Percentiles rank a stretch among this genome's conserved stretches.
Conservation (phyloP, 352 stramenopile species). For the Vaucheria bursata region DNA sequence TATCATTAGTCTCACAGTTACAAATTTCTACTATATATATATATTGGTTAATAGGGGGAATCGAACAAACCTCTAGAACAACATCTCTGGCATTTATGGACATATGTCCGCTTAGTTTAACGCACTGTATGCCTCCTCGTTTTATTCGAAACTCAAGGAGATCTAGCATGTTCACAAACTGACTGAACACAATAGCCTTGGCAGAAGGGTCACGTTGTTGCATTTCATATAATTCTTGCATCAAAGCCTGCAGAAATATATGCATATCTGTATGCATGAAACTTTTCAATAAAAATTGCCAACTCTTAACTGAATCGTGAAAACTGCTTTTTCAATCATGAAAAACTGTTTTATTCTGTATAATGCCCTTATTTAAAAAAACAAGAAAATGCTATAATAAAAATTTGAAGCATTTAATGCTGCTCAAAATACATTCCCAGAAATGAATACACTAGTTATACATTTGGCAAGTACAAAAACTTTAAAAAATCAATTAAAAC, state of each 20-base stretch:
- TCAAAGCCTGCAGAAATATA: slow-evolving; percentile 78
- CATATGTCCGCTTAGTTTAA: slow-evolving; percentile 82
- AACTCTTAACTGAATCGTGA: not conserved
- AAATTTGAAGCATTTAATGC: not conserved
- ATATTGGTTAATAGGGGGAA: too few relatives aligned
- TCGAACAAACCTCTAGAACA: slow-evolving; percentile 49
- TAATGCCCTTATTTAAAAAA: not conserved
- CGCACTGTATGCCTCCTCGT: slow-evolving; percentile 65
- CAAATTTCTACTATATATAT: too few relatives aligned
- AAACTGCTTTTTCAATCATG: not conserved
- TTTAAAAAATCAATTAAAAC: not conserved
- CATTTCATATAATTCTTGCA: slow-evolving; percentile 91
- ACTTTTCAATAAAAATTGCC: not conserved
- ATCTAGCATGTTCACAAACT: slow-evolving; percentile 98
- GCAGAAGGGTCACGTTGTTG: slow-evolving; percentile 74
- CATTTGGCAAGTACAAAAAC: not conserved
- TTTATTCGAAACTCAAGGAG: slow-evolving; percentile 90
- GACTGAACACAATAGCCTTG: slow-evolving; percentile 96
- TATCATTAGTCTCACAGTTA: too few relatives aligned
- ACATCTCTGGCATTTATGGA: slow-evolving; percentile 68
- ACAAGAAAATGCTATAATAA: not conserved
- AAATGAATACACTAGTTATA: not conserved
- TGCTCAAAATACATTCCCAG: not conserved
- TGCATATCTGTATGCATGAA: not conserved
- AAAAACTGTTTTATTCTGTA: not conserved